These are phyloP conservation scores for Carex myosuroides DNA, from an alignment of 176 grass and related monocot genomes.

Conservation along the genomic window DNA sequence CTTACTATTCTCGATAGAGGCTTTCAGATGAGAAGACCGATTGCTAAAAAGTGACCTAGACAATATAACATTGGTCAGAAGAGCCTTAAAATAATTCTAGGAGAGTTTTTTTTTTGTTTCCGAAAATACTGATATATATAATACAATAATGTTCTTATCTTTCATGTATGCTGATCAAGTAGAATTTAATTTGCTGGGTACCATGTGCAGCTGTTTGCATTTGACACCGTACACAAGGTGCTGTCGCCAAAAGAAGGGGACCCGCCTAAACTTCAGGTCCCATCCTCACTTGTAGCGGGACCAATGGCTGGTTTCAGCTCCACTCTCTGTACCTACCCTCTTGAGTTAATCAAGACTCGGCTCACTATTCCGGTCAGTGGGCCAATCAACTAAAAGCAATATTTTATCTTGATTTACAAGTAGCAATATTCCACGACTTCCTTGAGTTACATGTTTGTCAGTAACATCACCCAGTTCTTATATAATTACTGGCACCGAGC, in stretches of 20 bases:
- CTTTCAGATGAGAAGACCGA: not conserved
- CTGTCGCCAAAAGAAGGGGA: constrained; percentile 46
- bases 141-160: not conserved
- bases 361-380: constrained; percentile 77
- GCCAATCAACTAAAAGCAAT: not conserved
- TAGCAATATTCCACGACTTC: not conserved
- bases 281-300: constrained; percentile 59
- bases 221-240: constrained; percentile 65
- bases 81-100: not conserved
- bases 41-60: not conserved
- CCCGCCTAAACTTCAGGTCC: constrained; percentile 41
- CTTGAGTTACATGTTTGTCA: not conserved
- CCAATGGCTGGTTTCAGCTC: constrained; percentile 71
- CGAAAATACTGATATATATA: not conserved
- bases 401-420: not conserved
- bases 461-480: not conserved
- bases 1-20: not conserved
- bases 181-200: not conserved
- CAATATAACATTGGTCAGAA: not conserved
- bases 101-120: not conserved
- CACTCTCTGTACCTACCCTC: constrained; percentile 79
- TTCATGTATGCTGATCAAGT: not conserved
- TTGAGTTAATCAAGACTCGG: constrained; percentile 77
- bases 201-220: constrained; percentile 58
- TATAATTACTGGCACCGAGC: not conserved